Conservation (phyloP, 169 alveolate genomes). For the Babesia ovis region DNA sequence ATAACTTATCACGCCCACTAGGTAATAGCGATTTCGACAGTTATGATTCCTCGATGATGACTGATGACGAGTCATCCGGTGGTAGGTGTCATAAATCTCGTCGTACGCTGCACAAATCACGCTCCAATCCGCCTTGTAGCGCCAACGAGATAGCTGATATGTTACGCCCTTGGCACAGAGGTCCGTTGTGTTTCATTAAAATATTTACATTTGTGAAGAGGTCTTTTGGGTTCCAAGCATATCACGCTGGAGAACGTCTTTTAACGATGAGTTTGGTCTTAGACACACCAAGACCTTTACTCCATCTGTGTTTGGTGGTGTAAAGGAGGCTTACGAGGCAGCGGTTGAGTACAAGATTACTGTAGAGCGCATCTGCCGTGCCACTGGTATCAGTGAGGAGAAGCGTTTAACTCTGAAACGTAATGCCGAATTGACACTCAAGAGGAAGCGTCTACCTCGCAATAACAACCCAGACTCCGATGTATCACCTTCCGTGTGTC, state of each 20-base stretch:
- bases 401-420: slow-evolving; percentile 3
- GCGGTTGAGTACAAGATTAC: slow-evolving; percentile 58
- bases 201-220: slow-evolving; percentile 4
- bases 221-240: slow-evolving; percentile 67
- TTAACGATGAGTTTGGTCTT: slow-evolving; percentile 42
- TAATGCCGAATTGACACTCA: slow-evolving; percentile 9
- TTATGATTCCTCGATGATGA: neutral
- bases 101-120: neutral
- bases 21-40: neutral
- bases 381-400: slow-evolving; percentile 16
- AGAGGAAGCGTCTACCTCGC: slow-evolving; percentile 25
- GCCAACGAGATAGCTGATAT: slow-evolving; percentile 19
- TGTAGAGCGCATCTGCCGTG: slow-evolving; percentile 46
- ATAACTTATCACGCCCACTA: too few relatives aligned
- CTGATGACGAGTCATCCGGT: neutral
- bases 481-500: neutral
- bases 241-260: slow-evolving; percentile 65
- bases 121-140: neutral
- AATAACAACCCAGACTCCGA: neutral
- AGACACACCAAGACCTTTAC: slow-evolving; percentile 66
- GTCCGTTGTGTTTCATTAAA: neutral
- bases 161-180: slow-evolving; percentile 22
- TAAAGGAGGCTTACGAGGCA: slow-evolving; percentile 64
- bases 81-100: slow-evolving; percentile 11
- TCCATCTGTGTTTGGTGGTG: slow-evolving; percentile 66